phyloP scores from a whole-genome alignment of 176 grass and related monocot species.

The Juncus effusus region DNA sequence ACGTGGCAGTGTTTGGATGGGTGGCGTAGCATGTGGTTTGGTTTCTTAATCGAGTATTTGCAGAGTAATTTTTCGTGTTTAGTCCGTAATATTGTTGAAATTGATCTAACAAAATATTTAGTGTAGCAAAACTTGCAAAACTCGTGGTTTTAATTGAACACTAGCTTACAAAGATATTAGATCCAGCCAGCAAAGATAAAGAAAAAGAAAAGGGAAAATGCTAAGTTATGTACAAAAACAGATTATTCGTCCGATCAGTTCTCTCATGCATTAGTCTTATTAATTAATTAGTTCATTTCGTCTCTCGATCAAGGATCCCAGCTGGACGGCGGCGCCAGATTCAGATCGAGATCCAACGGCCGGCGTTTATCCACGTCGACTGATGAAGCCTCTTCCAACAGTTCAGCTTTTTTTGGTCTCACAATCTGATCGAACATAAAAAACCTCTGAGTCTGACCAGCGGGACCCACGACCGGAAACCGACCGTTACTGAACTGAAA shows the following conservation, averaged over 20 bases:
- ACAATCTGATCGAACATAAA: conserved; percentile 55
- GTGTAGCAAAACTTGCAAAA: neutral
- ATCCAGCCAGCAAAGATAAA: conserved; percentile 6
- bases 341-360: conserved; percentile 76
- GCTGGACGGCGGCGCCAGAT: conserved; percentile 62
- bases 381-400: conserved; percentile 36
- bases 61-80: neutral
- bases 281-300: conserved; percentile 5
- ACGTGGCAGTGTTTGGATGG: neutral
- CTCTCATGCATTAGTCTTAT: conserved; percentile 6
- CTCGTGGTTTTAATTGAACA: neutral
- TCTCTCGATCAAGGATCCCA: conserved; percentile 34
- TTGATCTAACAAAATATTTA: conserved; percentile 1
- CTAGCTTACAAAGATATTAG: too few relatives aligned
- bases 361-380: conserved; percentile 28
- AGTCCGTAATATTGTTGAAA: neutral
- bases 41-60: neutral
- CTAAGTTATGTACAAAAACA: conserved; percentile 17
- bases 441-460: conserved; percentile 28
- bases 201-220: neutral
- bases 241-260: neutral
- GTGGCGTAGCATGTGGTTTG: neutral
- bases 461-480: conserved; percentile 30
- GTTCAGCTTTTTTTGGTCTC: conserved; percentile 34
- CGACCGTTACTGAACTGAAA: conserved; percentile 50